Evolutionary conservation across 164 flowering plant species (phyloP).

Genomic region (Stephania cephalantha): DNA sequence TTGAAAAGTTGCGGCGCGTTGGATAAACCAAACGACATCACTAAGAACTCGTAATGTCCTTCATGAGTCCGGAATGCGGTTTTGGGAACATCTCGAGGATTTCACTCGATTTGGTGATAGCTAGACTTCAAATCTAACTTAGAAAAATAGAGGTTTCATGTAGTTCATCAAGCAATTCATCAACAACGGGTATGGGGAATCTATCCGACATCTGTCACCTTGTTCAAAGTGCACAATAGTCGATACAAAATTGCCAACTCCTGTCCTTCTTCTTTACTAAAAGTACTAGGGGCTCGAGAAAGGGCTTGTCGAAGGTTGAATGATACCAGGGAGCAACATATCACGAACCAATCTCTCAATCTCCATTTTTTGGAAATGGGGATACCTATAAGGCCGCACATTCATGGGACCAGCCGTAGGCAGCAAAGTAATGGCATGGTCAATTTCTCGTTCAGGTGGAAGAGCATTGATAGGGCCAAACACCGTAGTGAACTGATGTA

Average conservation of each 20-base stretch:
- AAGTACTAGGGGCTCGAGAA: not conserved
- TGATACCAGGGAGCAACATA: not conserved
- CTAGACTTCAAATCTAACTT: not conserved
- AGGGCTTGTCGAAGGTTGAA: not conserved
- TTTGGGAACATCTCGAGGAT: not conserved
- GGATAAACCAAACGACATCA: too few species aligned
- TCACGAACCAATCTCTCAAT: not conserved
- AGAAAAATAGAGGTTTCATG: not conserved
- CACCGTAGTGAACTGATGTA: too few species aligned
- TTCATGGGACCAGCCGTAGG: too few species aligned
- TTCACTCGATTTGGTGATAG: conserved; percentile 4
- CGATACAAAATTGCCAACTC: not conserved
- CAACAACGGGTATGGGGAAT: not conserved
- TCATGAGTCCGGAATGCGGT: too few species aligned
- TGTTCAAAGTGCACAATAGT: not conserved
- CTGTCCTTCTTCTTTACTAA: not conserved
- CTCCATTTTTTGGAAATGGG: not conserved
- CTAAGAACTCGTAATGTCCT: too few species aligned
- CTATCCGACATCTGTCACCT: not conserved
- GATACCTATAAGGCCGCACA: not conserved
- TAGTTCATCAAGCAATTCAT: not conserved
- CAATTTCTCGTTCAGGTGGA: too few species aligned
- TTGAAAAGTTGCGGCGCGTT: too few species aligned
- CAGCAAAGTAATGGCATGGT: too few species aligned
- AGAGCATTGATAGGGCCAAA: too few species aligned